A percentile compares a stretch with the other conserved stretches of the same genome.
Evolutionary conservation across 2,329 filamentous ascomycete genomes (phyloP).

Genomic region (Lasiodiplodia sp.): DNA sequence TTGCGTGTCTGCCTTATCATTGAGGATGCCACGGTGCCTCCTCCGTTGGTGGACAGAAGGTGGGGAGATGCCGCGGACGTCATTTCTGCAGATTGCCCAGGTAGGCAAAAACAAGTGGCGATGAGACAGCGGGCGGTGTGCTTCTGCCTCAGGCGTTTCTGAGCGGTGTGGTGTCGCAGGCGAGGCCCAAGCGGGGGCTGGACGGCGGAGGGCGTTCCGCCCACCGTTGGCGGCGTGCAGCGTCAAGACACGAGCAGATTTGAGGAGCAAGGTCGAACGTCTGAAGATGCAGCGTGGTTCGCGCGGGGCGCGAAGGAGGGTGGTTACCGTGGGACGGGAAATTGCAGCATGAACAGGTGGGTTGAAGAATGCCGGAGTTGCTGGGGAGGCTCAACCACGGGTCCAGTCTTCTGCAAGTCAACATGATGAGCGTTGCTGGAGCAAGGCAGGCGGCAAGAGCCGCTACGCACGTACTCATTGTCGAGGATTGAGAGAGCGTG

Average conservation of each 20-base stretch:
- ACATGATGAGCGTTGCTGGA: conserved; percentile 4
- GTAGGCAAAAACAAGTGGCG: not conserved
- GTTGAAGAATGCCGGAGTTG: not conserved
- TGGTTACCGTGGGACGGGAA: conserved; percentile 21
- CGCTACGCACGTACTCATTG: conserved; percentile 4
- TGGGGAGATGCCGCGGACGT: not conserved
- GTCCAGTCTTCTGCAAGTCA: conserved; percentile 21
- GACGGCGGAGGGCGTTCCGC: not conserved
- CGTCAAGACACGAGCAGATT: not conserved
- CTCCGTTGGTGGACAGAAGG: conserved; percentile 2
- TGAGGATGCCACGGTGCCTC: not conserved
- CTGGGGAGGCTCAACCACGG: conserved; percentile 2
- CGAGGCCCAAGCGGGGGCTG: not conserved
- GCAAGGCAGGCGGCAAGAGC: not conserved
- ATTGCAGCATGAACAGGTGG: conserved; percentile 6
- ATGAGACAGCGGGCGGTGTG: conserved; percentile 8
- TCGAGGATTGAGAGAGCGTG: not conserved
- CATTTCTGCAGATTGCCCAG: not conserved
- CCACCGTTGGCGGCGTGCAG: not conserved
- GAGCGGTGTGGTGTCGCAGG: conserved; percentile 9
- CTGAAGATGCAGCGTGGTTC: conserved; percentile 17
- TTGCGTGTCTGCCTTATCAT: conserved; percentile 13
- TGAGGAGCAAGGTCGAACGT: conserved; percentile 14
- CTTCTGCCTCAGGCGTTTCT: conserved; percentile 6
- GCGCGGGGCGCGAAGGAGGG: conserved; percentile 16